Evolutionary conservation across 2,329 filamentous ascomycete genomes (phyloP).

Genomic region (Teratosphaeriaceae sp.): DNA sequence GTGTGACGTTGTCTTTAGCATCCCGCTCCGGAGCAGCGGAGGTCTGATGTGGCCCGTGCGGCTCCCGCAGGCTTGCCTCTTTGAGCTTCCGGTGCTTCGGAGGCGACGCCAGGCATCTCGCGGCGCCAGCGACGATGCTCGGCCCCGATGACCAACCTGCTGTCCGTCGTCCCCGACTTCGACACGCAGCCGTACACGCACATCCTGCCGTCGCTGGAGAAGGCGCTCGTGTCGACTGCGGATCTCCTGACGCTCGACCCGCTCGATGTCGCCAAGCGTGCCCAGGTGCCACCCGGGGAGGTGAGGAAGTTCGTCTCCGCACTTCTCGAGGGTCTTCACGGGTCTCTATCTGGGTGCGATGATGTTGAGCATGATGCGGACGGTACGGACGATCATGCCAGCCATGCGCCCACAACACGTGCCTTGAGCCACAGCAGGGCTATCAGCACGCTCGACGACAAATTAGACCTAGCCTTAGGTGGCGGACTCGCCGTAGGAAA

Average conservation of each 20-base stretch:
- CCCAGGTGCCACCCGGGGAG: conserved; percentile 72
- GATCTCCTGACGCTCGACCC: conserved; percentile 83
- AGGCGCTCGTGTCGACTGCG: conserved; percentile 66
- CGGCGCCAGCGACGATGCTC: conserved; percentile 18
- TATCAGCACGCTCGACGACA: conserved; percentile 75
- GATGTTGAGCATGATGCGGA: neutral
- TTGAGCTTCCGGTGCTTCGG: too few species aligned
- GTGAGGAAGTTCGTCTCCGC: conserved; percentile 66
- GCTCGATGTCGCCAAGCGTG: conserved; percentile 77
- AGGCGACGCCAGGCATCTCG: conserved; percentile 12
- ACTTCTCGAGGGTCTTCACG: conserved; percentile 61
- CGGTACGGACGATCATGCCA: neutral
- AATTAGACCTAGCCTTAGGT: conserved; percentile 62
- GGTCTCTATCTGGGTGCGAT: too few species aligned
- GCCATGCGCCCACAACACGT: neutral
- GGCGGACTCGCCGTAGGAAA: conserved; percentile 77
- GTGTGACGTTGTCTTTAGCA: too few species aligned
- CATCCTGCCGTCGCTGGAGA: conserved; percentile 74
- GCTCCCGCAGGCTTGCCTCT: too few species aligned
- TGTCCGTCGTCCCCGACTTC: conserved; percentile 74
- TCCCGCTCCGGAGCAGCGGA: too few species aligned
- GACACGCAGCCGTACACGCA: conserved; percentile 62
- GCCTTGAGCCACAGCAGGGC: conserved; percentile 11
- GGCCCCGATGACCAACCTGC: conserved; percentile 72
- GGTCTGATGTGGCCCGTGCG: too few species aligned